Percentiles rank a stretch among this genome's conserved stretches.
Conservation (phyloP, 768 basidiomycete species). For the Rubroboletus satanas region DNA sequence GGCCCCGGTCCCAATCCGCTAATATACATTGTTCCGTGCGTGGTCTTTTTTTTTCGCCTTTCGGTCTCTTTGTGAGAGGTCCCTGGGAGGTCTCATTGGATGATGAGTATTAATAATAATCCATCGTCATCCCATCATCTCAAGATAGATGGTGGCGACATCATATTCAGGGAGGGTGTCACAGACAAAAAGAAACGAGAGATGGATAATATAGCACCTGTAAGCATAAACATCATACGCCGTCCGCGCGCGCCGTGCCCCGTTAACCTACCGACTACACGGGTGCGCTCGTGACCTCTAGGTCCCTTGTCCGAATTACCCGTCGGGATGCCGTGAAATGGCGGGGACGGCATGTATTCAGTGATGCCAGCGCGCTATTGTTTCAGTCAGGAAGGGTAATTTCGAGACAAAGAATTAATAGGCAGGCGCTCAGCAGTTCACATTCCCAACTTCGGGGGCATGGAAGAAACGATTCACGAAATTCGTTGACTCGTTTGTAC, state of each 20-base stretch:
- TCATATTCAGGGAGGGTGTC: not conserved
- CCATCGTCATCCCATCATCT: not conserved
- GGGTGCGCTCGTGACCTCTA: not conserved
- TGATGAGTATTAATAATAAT: not conserved
- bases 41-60: not conserved
- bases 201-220: not conserved
- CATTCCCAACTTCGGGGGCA: not conserved
- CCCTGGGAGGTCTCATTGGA: not conserved
- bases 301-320: not conserved
- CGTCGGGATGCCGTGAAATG: not conserved
- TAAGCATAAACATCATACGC: not conserved
- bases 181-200: not conserved
- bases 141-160: too few relatives aligned
- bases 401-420: not conserved
- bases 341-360: not conserved
- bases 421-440: not conserved
- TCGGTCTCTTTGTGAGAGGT: not conserved
- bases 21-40: not conserved
- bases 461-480: not conserved
- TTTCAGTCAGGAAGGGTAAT: not conserved
- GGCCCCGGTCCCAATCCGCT: not conserved
- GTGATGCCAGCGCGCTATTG: not conserved
- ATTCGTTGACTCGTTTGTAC: not conserved
- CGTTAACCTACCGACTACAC: not conserved
- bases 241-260: not conserved